Conservation (phyloP, 352 stramenopile genomes). For the Phytophthora aleatoria region DNA sequence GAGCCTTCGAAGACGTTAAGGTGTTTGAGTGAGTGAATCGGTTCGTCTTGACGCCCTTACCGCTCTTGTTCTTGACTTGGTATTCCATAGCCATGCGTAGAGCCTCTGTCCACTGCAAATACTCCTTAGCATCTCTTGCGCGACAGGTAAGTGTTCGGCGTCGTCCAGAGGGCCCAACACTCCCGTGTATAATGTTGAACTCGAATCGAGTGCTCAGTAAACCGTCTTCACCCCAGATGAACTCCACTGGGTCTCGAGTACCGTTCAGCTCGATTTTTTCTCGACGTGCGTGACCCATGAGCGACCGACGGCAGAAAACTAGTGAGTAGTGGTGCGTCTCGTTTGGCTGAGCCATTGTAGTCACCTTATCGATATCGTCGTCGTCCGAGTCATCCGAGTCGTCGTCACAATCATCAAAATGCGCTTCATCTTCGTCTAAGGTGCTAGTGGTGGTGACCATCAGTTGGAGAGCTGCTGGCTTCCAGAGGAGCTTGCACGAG, state of each 20-base stretch:
- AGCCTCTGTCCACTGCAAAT: conserved; percentile 38
- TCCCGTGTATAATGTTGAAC: conserved; percentile 36
- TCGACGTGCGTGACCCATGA: conserved; percentile 35
- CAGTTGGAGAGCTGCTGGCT: conserved; percentile 35
- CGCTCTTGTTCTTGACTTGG: conserved; percentile 24
- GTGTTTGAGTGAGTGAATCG: conserved; percentile 19
- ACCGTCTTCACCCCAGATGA: conserved; percentile 31
- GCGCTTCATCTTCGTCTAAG: conserved; percentile 26
- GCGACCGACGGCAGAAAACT: conserved; percentile 33
- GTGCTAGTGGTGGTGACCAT: conserved; percentile 33
- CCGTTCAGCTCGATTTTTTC: conserved; percentile 33
- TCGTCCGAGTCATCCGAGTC: conserved; percentile 31
- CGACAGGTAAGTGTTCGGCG: conserved; percentile 32
- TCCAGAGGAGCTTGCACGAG: conserved; percentile 44
- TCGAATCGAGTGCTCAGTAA: conserved; percentile 39
- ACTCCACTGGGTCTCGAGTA: conserved; percentile 20
- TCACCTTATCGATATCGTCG: conserved; percentile 31
- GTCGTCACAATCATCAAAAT: conserved; percentile 30
- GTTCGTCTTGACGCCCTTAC: conserved; percentile 13
- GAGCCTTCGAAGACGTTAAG: conserved; percentile 24
- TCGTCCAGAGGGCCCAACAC: conserved; percentile 12
- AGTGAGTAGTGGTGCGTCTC: conserved; percentile 39
- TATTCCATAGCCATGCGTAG: conserved; percentile 23
- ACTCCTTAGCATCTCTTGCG: conserved; percentile 35
- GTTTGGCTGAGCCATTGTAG: conserved; percentile 29